phyloP scores from a whole-genome alignment of 352 stramenopile genomes.

The Phytophthora meadii region DNA sequence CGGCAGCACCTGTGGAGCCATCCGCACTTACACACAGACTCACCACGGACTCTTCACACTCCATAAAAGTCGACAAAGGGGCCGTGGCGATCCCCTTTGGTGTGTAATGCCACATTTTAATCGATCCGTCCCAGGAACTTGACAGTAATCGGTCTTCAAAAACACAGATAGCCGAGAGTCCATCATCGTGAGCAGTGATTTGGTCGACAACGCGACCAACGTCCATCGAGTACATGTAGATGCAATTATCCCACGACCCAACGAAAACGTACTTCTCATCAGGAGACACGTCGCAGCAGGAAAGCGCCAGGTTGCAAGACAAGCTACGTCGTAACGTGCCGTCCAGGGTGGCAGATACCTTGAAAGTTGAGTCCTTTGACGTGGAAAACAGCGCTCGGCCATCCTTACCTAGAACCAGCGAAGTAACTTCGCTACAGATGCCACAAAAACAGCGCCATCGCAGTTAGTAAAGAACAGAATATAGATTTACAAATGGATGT shows the following conservation, averaged over 20 bases:
- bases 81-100: constrained; percentile 66
- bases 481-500: neutral
- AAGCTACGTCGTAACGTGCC: constrained; percentile 70
- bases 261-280: constrained; percentile 89
- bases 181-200: constrained; percentile 81
- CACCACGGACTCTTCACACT: constrained; percentile 77
- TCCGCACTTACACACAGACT: constrained; percentile 75
- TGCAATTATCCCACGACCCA: constrained; percentile 81
- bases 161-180: constrained; percentile 77
- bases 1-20: constrained; percentile 62
- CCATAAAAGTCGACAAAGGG: constrained; percentile 75
- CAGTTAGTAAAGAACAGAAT: neutral
- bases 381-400: constrained; percentile 74
- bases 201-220: constrained; percentile 83
- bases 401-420: constrained; percentile 66
- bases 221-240: constrained; percentile 91
- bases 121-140: constrained; percentile 76
- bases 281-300: constrained; percentile 77
- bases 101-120: constrained; percentile 87
- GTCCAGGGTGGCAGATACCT: constrained; percentile 74
- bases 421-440: constrained; percentile 68
- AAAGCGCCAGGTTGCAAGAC: constrained; percentile 81
- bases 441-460: neutral
- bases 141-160: constrained; percentile 79
- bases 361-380: constrained; percentile 79